phyloP scores from a whole-genome alignment of 192 early-diverging fungal species.

The Lunasporangiospora selenospora region DNA sequence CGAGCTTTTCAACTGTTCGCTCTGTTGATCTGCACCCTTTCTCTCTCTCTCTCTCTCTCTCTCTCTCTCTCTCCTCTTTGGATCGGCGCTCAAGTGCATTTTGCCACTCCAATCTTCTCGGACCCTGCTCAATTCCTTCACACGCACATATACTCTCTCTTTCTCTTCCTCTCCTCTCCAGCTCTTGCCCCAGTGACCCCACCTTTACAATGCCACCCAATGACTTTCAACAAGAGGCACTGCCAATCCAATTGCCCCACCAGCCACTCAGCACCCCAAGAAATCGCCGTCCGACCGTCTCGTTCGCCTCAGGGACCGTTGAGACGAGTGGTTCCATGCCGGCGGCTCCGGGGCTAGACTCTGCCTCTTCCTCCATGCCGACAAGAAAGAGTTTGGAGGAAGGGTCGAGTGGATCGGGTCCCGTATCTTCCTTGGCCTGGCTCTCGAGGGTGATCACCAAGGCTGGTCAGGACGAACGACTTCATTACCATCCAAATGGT shows the following conservation, averaged over 20 bases:
- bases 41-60: background rate
- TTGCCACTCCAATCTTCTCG: background rate
- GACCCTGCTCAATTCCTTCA: background rate
- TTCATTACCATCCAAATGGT: conserved; percentile 34
- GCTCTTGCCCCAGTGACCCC: too few species aligned
- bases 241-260: conserved; percentile 36
- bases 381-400: conserved; percentile 1
- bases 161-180: background rate
- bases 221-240: conserved; percentile 23
- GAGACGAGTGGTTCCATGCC: background rate
- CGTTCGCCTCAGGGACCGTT: conserved; percentile 7
- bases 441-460: conserved; percentile 42
- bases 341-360: background rate
- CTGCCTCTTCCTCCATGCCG: background rate
- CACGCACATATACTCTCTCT: background rate
- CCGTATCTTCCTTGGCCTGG: conserved; percentile 23
- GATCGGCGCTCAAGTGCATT: background rate
- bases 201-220: conserved; percentile 29
- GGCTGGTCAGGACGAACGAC: conserved; percentile 33
- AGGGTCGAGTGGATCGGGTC: background rate
- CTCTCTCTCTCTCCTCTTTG: background rate
- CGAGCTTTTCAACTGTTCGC: too few species aligned
- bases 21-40: background rate
- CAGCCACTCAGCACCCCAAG: conserved; percentile 27
- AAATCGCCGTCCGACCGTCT: conserved; percentile 18